Evolutionary conservation across 768 basidiomycete genomes (phyloP), one percentile per base, ranked within the genome.

Genomic region (Calocybe cyanea): DNA sequence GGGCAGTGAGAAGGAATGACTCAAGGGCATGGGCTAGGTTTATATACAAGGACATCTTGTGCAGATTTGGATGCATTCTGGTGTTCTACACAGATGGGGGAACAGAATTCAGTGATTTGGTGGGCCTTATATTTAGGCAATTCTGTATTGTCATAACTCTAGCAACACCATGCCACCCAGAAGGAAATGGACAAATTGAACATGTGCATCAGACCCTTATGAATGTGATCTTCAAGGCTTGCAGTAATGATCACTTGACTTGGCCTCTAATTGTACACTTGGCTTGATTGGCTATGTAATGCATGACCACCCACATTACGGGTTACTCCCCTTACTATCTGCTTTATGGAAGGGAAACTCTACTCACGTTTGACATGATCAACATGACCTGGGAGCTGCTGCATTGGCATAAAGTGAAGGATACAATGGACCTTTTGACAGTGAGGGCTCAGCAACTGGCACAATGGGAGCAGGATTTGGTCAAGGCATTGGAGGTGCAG

Each of bases 121-220:
- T 0, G 57, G 56, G 0, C 55, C 57, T 66, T 0, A 30, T 63
- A 0, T 37, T 49, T 17, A 42, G 44, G 3, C 52, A 55, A 7
- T 65, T 64, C 34, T 38, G 51, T 8, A 52, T 64, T n/a, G 40
- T 36, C 0, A 55, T 61, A 10, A 56, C 68, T 13, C 18, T 58
- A 9, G 63, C 58, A 0, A 56, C 61, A 0, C 48, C 63, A 1
- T 66, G 66, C 34, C 57, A 69, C 41, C 61, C 64, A 0, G 46
- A 68, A 46, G 63, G 59, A 9, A 69, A 70, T 31, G 63, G 57
- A 0, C 48, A 57, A 2, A 53, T 57, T 0, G 66, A 70, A 47
- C 48, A 63, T 2, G 48, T 49, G 9, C 64, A 68, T 24, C 53
- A 55, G 17, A 60, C 57, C 1, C 50, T 63, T 0, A 45, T 51